phyloP scores from a whole-genome alignment of 2,329 filamentous ascomycete species.

The Talaromyces albobiverticillius region DNA sequence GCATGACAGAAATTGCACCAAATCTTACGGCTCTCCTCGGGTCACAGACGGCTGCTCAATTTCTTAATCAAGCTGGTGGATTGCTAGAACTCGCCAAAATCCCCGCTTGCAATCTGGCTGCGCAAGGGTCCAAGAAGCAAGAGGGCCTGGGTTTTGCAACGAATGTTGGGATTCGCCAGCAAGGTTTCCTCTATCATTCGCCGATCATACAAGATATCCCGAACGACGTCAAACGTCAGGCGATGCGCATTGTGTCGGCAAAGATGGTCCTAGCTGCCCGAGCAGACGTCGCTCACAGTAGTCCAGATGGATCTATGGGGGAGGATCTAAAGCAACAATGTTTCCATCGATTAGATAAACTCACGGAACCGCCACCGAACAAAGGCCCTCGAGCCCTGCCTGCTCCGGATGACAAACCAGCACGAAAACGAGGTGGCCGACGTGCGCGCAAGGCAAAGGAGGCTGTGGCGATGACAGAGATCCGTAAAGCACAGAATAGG shows the following conservation, averaged over 20 bases:
- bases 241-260: slow-evolving; percentile 88
- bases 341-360: slow-evolving; percentile 81
- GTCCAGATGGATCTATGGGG: slow-evolving; percentile 76
- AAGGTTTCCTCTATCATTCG: slow-evolving; percentile 91
- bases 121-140: slow-evolving; percentile 85
- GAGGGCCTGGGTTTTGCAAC: slow-evolving; percentile 81
- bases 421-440: slow-evolving; percentile 85
- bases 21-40: slow-evolving; percentile 90
- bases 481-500: slow-evolving; percentile 93
- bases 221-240: slow-evolving; percentile 83
- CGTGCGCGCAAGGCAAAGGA: slow-evolving; percentile 93
- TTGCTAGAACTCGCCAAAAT: slow-evolving; percentile 86
- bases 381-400: slow-evolving; percentile 83
- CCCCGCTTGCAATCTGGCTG: slow-evolving; percentile 86
- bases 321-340: slow-evolving; percentile 79
- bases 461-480: slow-evolving; percentile 92
- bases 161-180: slow-evolving; percentile 84
- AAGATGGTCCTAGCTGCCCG: slow-evolving; percentile 93
- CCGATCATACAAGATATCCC: slow-evolving; percentile 83
- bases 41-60: slow-evolving; percentile 86
- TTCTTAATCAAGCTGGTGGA: slow-evolving; percentile 92
- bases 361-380: slow-evolving; percentile 87
- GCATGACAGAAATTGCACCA: slow-evolving; percentile 94
- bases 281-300: slow-evolving; percentile 80
- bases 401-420: slow-evolving; percentile 91